These are phyloP conservation scores for Populus ilicifolia DNA, from an alignment of 345 rosid genomes.

Conservation along the genomic window DNA sequence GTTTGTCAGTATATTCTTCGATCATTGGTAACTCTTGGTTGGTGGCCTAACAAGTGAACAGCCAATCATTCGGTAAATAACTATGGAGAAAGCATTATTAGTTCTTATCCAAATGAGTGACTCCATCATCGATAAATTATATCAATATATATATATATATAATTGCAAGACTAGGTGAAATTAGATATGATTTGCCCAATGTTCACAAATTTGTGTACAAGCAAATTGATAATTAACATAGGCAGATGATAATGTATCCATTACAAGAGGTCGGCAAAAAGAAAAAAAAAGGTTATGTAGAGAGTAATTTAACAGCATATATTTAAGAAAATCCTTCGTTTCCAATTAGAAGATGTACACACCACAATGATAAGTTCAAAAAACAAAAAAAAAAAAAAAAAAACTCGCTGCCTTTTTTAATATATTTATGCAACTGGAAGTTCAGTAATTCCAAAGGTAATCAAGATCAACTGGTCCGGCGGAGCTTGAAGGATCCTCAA, in stretches of 20 bases:
- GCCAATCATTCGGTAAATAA: too few relatives aligned
- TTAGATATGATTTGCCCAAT: neutral
- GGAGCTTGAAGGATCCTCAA: slow-evolving; percentile 32
- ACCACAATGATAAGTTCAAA: neutral
- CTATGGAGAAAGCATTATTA: too few relatives aligned
- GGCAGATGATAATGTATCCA: neutral
- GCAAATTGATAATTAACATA: neutral
- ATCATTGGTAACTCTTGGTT: slow-evolving; percentile 3
- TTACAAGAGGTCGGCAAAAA: neutral
- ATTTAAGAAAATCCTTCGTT: neutral
- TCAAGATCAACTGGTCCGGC: slow-evolving; percentile 35
- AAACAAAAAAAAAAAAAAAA: neutral
- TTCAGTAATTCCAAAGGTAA: slow-evolving; percentile 51
- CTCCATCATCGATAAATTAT: too few relatives aligned
- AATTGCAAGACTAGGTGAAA: neutral
- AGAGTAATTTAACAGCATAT: neutral
- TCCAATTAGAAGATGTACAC: slow-evolving; percentile 4
- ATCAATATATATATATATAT: neutral
- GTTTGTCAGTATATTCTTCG: neutral
- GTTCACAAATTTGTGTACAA: neutral
- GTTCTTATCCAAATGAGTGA: too few relatives aligned
- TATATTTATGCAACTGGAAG: neutral
- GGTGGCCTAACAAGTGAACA: neutral
- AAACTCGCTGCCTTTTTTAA: neutral
- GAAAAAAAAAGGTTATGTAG: too few relatives aligned